Conservation (phyloP, 1,284 basidiomycete species). For the Phlebopus sp. region DNA sequence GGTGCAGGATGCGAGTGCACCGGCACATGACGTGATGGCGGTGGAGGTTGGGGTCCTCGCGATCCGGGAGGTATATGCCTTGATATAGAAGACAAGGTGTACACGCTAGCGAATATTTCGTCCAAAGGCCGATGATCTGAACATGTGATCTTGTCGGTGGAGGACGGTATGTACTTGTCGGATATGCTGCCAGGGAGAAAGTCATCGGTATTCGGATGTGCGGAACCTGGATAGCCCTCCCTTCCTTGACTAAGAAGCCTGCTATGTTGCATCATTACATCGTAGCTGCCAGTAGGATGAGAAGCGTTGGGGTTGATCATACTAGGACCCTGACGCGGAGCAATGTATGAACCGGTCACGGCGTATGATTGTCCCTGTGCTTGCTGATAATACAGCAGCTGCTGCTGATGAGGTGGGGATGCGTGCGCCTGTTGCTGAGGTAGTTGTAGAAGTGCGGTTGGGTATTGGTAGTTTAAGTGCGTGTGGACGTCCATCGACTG, state of each 20-base stretch:
- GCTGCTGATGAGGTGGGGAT: neutral
- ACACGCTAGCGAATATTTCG: conserved; percentile 20
- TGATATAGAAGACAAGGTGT: neutral
- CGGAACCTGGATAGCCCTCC: neutral
- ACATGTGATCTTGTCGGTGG: conserved; percentile 28
- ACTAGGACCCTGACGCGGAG: neutral
- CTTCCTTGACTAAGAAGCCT: neutral
- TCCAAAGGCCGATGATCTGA: conserved; percentile 26
- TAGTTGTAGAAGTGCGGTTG: conserved; percentile 2
- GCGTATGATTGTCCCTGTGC: neutral
- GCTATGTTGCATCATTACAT: neutral
- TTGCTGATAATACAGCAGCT: neutral
- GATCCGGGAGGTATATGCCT: conserved; percentile 4
- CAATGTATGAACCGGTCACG: neutral
- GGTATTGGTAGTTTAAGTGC: conserved; percentile 20
- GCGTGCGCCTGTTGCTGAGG: conserved; percentile 7
- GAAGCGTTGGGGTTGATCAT: neutral
- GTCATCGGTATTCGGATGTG: neutral
- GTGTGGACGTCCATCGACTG: conserved; percentile 18
- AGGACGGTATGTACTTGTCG: conserved; percentile 28
- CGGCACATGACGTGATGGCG: neutral
- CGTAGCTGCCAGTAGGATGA: neutral
- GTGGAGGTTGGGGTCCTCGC: conserved; percentile 1
- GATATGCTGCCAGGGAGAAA: conserved; percentile 5
- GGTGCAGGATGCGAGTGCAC: neutral